Base-by-base conservation (phyloP, 768 basidiomycete species). In the Mycena amicta region DNA sequence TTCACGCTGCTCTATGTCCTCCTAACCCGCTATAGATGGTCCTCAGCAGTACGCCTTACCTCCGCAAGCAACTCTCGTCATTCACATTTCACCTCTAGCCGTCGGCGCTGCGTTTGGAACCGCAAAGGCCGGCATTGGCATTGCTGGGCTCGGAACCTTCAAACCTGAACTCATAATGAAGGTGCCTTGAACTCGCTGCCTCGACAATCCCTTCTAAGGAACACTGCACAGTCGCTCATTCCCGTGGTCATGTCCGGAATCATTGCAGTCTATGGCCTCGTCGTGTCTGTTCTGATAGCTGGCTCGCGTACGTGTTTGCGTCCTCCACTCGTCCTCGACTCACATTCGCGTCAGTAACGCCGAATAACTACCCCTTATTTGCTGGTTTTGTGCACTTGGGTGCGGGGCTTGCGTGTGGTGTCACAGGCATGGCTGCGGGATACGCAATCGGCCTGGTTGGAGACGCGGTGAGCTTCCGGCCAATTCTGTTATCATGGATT, bases 161-260 rank as follows among this genome's bases (percentile, higher is more conserved):
- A 88, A 84, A 69, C 97, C 97, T 61, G 97, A 99, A 70, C 82
- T 98, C 65, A 93, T 99, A 71, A 99, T 99, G 97, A 98, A 94
- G 85, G 95, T 89, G 66, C 65, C 80, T 68, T 22, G 27, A 16
- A 28, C 43, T 41, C 20, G 41, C 30, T 29, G 22, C 23, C 53
- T 45, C 40, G 27, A 29, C 18, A 37, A 27, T 25, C 31, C 47
- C 23, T 26, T 49, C 47, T 26, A 29, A 57, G 56, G 25, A 59
- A 41, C 16, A 30, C 18, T 61, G 28, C 26, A 30, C 67, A 95
- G 93, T 95, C 93, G 16, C 81, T 97, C 53, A 94, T 98, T 62
- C 95, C 95, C 3, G 95, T 97, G 31, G 94, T 98, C 72, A 97
- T 98, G 95, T 92, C 93, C 57, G 95, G 95, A 76, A 97, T 97